Percentiles rank a stretch among this genome's conserved stretches.
Conservation (phyloP, 257 asterid species). For the Solanum piurae region DNA sequence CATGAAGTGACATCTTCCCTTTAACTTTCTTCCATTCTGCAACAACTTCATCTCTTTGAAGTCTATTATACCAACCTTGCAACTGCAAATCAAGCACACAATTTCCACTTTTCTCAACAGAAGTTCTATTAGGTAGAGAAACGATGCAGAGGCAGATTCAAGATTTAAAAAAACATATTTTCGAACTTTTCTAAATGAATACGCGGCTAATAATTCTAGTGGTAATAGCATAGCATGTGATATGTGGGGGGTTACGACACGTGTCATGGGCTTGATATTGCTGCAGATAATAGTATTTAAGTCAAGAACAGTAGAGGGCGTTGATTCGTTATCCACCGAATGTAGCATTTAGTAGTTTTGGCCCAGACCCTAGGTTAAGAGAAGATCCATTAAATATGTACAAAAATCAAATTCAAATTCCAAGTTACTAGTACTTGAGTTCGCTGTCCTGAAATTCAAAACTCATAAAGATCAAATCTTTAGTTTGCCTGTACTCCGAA, state of each 20-base stretch:
- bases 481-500: background rate
- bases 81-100: conserved; percentile 34
- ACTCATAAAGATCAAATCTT: background rate
- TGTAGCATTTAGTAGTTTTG: background rate
- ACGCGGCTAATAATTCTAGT: background rate
- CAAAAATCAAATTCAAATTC: background rate
- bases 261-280: background rate
- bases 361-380: background rate
- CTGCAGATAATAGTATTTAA: background rate
- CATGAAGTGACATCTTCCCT: conserved; percentile 90
- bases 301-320: background rate
- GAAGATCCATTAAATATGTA: background rate
- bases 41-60: conserved; percentile 91
- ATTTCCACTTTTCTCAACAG: background rate
- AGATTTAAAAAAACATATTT: background rate
- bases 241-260: background rate
- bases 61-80: conserved; percentile 88
- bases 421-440: background rate
- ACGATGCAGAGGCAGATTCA: background rate
- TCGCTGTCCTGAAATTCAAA: background rate
- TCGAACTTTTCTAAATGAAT: background rate
- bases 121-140: background rate
- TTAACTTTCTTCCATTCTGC: conserved; percentile 94
- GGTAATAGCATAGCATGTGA: background rate
- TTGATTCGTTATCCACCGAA: background rate